Evolutionary conservation across 2,329 filamentous ascomycete species (phyloP).

Genomic region (Aspergillus clavatus): DNA sequence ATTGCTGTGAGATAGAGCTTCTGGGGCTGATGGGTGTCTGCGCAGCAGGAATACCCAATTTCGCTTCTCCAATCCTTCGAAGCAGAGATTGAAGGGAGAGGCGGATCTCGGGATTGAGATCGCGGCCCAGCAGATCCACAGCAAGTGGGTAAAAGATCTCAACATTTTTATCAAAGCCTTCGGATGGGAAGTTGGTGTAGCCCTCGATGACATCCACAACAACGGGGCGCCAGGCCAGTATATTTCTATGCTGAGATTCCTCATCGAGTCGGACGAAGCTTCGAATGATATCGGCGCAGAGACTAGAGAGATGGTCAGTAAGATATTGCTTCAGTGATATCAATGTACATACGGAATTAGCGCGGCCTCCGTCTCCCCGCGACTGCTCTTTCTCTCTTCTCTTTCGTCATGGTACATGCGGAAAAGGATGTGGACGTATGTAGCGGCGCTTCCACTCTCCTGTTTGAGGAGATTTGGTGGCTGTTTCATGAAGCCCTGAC

Average conservation of each 20-base stretch:
- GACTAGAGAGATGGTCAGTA: conserved; percentile 33
- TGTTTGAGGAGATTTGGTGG: conserved; percentile 97
- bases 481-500: conserved; percentile 99
- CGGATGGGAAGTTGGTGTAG: conserved; percentile 74
- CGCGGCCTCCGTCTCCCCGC: conserved; percentile 81
- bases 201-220: conserved; percentile 96
- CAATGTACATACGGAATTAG: conserved; percentile 64
- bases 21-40: conserved; percentile 30
- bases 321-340: neutral
- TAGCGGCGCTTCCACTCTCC: conserved; percentile 85
- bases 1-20: conserved; percentile 32
- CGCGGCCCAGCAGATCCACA: conserved; percentile 75
- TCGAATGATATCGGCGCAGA: conserved; percentile 90
- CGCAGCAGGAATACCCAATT: conserved; percentile 44
- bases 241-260: conserved; percentile 94
- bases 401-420: conserved; percentile 93
- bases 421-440: conserved; percentile 93
- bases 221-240: conserved; percentile 93
- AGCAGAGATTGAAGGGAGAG: conserved; percentile 72
- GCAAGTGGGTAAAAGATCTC: conserved; percentile 79
- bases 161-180: conserved; percentile 75
- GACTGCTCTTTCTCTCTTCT: conserved; percentile 72
- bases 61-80: conserved; percentile 75
- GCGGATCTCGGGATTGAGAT: conserved; percentile 75
- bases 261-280: conserved; percentile 84